These are phyloP conservation scores for Polyporus arcularius DNA, from an alignment of 768 basidiomycete species.

Conservation along the genomic window DNA sequence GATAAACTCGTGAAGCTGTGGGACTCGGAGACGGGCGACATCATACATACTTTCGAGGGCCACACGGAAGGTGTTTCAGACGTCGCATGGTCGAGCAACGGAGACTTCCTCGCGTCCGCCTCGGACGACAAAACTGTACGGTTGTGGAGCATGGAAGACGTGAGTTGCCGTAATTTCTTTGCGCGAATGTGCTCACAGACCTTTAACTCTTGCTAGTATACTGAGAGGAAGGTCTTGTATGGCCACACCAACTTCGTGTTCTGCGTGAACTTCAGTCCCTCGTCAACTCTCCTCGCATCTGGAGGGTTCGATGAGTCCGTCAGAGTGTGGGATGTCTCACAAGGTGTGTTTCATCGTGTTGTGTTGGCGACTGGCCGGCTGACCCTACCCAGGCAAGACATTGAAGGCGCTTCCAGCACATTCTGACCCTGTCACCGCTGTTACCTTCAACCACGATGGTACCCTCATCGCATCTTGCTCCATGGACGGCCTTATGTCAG, in stretches of 20 bases:
- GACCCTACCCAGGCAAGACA: slow-evolving; percentile 59
- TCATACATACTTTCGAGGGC: slow-evolving; percentile 70
- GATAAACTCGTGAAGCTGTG: slow-evolving; percentile 84
- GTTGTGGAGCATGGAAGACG: slow-evolving; percentile 79
- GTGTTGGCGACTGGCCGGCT: not conserved
- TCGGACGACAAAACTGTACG: slow-evolving; percentile 91
- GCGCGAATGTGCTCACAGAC: slow-evolving; percentile 10
- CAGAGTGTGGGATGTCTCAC: slow-evolving; percentile 92
- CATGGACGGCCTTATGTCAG: slow-evolving; percentile 96
- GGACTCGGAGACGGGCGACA: slow-evolving; percentile 72
- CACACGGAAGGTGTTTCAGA: slow-evolving; percentile 88
- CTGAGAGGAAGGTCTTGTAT: slow-evolving; percentile 71
- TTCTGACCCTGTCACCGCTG: slow-evolving; percentile 95
- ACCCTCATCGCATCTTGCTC: slow-evolving; percentile 93
- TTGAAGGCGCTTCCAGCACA: slow-evolving; percentile 91
- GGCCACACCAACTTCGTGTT: slow-evolving; percentile 96
- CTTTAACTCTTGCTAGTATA: slow-evolving; percentile 15
- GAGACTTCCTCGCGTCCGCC: slow-evolving; percentile 83
- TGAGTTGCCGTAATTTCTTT: slow-evolving; percentile 26
- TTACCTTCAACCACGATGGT: slow-evolving; percentile 93
- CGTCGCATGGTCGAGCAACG: slow-evolving; percentile 85
- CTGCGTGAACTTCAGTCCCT: slow-evolving; percentile 89
- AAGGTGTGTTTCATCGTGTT: slow-evolving; percentile 52
- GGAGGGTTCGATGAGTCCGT: slow-evolving; percentile 97
- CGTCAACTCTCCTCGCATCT: slow-evolving; percentile 87